These are phyloP conservation scores for Ottelia alismoides DNA, from an alignment of 106 monocot genomes.

Conservation along the genomic window DNA sequence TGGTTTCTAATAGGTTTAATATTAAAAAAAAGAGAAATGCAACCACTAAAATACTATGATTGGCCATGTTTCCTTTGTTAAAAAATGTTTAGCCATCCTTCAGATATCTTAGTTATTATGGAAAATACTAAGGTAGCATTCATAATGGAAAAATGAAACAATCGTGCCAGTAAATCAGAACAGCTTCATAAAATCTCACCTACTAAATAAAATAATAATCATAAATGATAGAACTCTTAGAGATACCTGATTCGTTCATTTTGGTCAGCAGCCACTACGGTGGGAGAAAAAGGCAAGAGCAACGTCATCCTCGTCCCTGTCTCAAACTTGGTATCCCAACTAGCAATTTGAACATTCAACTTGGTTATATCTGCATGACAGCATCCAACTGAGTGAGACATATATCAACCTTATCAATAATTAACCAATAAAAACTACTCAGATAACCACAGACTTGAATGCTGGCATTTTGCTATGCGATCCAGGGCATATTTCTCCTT, in stretches of 20 bases:
- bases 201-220: no score
- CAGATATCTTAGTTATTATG: no score
- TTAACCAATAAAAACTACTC: not conserved
- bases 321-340: slow-evolving; percentile 89
- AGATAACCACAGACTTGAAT: slow-evolving; percentile 42
- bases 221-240: no score
- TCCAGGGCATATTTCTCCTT: slow-evolving; percentile 66
- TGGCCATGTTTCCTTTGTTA: no score
- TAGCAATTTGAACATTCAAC: slow-evolving; percentile 77
- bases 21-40: no score
- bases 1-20: no score
- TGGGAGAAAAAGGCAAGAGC: slow-evolving; percentile 73
- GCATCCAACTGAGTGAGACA: not conserved
- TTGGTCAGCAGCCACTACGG: slow-evolving; percentile 92
- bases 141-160: no score
- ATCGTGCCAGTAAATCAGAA: no score
- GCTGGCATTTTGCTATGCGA: slow-evolving; percentile 81
- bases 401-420: not conserved
- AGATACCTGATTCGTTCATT: slow-evolving; percentile 91
- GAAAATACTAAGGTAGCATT: no score
- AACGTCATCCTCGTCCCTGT: slow-evolving; percentile 62
- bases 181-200: no score
- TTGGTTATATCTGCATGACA: slow-evolving; percentile 54
- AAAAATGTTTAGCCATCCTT: no score
- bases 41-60: no score